Evolutionary conservation across 1,284 basidiomycete genomes (phyloP).

Genomic region (Earliella scabrosa): DNA sequence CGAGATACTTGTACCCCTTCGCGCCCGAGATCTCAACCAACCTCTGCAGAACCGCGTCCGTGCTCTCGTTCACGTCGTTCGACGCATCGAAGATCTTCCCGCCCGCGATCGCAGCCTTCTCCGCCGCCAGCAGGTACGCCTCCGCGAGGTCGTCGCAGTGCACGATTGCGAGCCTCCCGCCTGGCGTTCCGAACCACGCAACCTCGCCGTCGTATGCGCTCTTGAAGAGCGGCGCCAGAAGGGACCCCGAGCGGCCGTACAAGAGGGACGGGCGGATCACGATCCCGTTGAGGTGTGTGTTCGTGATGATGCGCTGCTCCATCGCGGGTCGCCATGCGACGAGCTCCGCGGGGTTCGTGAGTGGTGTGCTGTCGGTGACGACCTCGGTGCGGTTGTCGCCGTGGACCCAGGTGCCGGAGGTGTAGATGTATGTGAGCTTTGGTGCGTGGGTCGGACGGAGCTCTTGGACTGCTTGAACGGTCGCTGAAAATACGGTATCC

Average conservation of each 20-base stretch:
- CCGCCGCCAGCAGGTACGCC: conserved; percentile 47
- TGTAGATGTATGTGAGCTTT: conserved; percentile 55
- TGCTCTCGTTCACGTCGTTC: conserved; percentile 49
- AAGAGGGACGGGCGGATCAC: conserved; percentile 53
- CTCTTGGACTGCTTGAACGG: conserved; percentile 31
- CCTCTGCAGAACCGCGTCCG: conserved; percentile 47
- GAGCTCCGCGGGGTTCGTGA: conserved; percentile 33
- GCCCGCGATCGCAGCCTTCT: conserved; percentile 42
- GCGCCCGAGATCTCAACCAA: conserved; percentile 47
- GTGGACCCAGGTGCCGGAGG: conserved; percentile 54
- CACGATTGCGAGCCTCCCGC: conserved; percentile 46
- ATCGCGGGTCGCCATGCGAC: conserved; percentile 41
- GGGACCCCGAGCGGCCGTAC: conserved; percentile 51
- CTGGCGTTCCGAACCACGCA: conserved; percentile 44
- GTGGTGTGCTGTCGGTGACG: conserved; percentile 42
- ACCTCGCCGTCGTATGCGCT: conserved; percentile 41
- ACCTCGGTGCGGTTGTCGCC: conserved; percentile 41
- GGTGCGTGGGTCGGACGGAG: conserved; percentile 40
- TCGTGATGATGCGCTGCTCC: conserved; percentile 41
- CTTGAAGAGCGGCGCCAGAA: conserved; percentile 44
- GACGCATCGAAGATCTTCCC: conserved; percentile 51
- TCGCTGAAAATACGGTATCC: conserved; percentile 39
- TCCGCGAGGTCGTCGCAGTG: conserved; percentile 59
- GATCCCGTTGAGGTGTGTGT: conserved; percentile 47
- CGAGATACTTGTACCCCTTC: conserved; percentile 36